Evolutionary conservation across 2,329 filamentous ascomycete species (phyloP).

Genomic region (Fusarium sp.): DNA sequence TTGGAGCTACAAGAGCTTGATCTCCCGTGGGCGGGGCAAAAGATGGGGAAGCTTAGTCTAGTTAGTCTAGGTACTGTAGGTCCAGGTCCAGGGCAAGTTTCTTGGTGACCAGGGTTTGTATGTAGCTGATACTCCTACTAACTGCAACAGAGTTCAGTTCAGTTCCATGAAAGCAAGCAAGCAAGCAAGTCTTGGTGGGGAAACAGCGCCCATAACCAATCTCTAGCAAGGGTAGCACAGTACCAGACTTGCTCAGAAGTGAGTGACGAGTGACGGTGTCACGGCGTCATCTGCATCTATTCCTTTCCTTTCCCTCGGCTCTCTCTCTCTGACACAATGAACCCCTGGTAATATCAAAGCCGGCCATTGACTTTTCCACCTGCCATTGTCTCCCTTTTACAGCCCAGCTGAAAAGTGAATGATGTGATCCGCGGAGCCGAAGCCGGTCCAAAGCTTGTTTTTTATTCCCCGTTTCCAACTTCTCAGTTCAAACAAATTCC

Average conservation of each 20-base stretch:
- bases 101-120: constrained; percentile 1
- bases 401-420: neutral
- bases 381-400: neutral
- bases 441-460: constrained; percentile 23
- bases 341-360: constrained; percentile 2
- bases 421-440: constrained; percentile 7
- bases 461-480: constrained; percentile 7
- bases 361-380: neutral
- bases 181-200: constrained; percentile 22
- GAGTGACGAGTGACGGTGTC: constrained; percentile 37
- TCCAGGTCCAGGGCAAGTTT: constrained; percentile 1
- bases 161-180: neutral
- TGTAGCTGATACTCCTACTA: neutral
- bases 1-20: constrained; percentile 21
- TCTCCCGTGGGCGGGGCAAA: constrained; percentile 25
- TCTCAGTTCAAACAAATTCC: neutral
- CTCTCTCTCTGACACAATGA: neutral
- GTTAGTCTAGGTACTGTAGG: neutral
- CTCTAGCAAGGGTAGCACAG: neutral
- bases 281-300: constrained; percentile 37
- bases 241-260: constrained; percentile 9
- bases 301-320: constrained; percentile 17
- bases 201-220: constrained; percentile 4
- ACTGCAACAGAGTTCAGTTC: neutral
- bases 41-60: constrained; percentile 28